Evolutionary conservation across 768 basidiomycete species (phyloP), one percentile per base, ranked within the genome.

Genomic region (Myochromella boudieri): DNA sequence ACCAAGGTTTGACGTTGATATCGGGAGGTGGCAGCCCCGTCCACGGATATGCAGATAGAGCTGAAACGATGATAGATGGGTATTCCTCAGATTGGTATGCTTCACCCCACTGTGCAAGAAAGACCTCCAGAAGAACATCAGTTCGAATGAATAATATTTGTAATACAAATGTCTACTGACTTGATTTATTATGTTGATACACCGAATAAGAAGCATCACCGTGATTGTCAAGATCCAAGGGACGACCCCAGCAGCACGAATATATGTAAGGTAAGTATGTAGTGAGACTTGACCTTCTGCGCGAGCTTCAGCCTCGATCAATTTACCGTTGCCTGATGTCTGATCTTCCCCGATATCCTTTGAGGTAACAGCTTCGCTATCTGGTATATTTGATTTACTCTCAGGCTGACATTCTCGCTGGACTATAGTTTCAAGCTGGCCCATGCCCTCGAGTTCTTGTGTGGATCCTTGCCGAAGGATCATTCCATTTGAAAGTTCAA

Each of bases 91-190:
- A 52, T 60, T 76, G 64, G 51, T 85, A 86, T 10, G 85, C 84
- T 58, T 84, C 82, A 8, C 83, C 80, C 85, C 84, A 87, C 28
- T 68, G 69, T 4, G 84, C 81, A 15, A 87, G 68, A 60, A 82
- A 87, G 18, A 85, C 69, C 82, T 87, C n/a, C 8, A 48, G 15
- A 37, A 20, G 18, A 8, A 28, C 6, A 41, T 22, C 40, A 41
- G 37, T 15, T 42, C 25, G 24, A 22, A 11, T n/a, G 18, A 20
- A 15, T 15, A 18, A 15, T 6, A 15, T 37, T 14, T 27, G 5
- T 31, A 8, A 8, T 25, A 12, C 28, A n/a, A 3, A 11, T 18
- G 7, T n/a, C 21, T 1, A 51, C 62, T 50, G 53, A 82, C 84
- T 68, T 84, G 83, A 59, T 79, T 80, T 2, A 60, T 67, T 32